phyloP scores from a whole-genome alignment of 1,284 basidiomycete species.

The Grifola frondosa region DNA sequence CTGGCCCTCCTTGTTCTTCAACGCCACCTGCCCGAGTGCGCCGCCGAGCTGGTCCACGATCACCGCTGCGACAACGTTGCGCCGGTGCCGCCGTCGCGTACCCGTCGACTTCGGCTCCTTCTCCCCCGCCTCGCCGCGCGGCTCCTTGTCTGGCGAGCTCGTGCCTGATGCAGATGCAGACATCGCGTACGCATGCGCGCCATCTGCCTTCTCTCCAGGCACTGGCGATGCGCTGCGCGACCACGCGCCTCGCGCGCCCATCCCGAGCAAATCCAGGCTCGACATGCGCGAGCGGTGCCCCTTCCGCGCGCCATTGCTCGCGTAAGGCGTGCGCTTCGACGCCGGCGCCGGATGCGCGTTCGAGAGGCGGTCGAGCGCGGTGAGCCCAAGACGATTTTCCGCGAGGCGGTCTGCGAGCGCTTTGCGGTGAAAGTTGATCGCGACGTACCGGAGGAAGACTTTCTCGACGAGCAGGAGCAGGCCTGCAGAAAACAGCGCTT shows the following conservation, averaged over 20 bases:
- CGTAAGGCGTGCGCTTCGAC: conserved; percentile 31
- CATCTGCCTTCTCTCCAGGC: conserved; percentile 31
- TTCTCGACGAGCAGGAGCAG: conserved; percentile 70
- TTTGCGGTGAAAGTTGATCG: conserved; percentile 76
- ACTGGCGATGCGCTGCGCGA: conserved; percentile 16
- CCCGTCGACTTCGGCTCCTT: conserved; percentile 21
- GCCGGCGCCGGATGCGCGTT: conserved; percentile 50
- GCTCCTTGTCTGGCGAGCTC: conserved; percentile 3
- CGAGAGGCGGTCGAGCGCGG: conserved; percentile 67
- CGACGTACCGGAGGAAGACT: conserved; percentile 68
- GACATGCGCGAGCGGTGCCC: conserved; percentile 36
- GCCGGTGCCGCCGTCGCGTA: conserved; percentile 42
- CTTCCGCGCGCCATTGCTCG: conserved; percentile 26
- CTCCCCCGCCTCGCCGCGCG: conserved; percentile 12
- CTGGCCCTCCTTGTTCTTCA: conserved; percentile 60
- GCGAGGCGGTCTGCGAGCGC: conserved; percentile 70
- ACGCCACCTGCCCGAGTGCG: conserved; percentile 68
- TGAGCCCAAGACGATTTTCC: conserved; percentile 68
- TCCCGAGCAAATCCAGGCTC: conserved; percentile 20
- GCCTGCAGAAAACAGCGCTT: conserved; percentile 66
- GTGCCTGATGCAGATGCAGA: conserved; percentile 8
- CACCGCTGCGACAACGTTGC: conserved; percentile 57
- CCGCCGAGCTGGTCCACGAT: conserved; percentile 72
- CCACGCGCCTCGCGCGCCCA: conserved; percentile 8
- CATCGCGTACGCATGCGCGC: conserved; percentile 14